Evolutionary conservation across 192 early-diverging fungal genomes (phyloP).

Genomic region (Gigaspora rosea): DNA sequence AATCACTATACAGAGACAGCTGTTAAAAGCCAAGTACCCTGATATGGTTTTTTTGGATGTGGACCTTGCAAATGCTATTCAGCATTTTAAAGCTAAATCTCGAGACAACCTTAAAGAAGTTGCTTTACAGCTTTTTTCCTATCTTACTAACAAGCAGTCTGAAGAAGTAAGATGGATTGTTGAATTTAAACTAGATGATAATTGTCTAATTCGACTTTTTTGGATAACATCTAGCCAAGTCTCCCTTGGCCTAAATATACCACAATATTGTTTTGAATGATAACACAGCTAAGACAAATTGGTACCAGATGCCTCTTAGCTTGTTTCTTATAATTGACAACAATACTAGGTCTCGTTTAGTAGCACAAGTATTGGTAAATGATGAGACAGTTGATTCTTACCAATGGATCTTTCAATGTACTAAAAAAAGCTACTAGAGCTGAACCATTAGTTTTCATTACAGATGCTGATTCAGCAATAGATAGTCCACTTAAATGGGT

Average conservation of each 20-base stretch:
- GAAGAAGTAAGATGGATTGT: too few species aligned
- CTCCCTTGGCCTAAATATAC: too few species aligned
- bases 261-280: too few species aligned
- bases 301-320: not conserved
- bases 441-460: not conserved
- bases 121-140: not conserved
- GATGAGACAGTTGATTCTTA: slow-evolving; percentile 5
- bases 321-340: slow-evolving; percentile 9
- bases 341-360: slow-evolving; percentile 8
- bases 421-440: slow-evolving; percentile 4
- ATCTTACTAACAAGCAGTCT: not conserved
- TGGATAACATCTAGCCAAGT: too few species aligned
- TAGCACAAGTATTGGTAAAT: not conserved
- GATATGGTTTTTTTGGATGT: too few species aligned
- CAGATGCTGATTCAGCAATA: too few species aligned
- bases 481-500: not conserved
- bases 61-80: slow-evolving; percentile 11
- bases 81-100: too few species aligned
- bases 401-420: slow-evolving; percentile 10
- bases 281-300: too few species aligned
- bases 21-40: slow-evolving; percentile 10
- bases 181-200: slow-evolving; percentile 14
- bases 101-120: not conserved
- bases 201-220: too few species aligned
- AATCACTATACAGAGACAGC: slow-evolving; percentile 1